Conservation (phyloP, 2,329 filamentous ascomycete species). For the Pestalotiopsis sp. region DNA sequence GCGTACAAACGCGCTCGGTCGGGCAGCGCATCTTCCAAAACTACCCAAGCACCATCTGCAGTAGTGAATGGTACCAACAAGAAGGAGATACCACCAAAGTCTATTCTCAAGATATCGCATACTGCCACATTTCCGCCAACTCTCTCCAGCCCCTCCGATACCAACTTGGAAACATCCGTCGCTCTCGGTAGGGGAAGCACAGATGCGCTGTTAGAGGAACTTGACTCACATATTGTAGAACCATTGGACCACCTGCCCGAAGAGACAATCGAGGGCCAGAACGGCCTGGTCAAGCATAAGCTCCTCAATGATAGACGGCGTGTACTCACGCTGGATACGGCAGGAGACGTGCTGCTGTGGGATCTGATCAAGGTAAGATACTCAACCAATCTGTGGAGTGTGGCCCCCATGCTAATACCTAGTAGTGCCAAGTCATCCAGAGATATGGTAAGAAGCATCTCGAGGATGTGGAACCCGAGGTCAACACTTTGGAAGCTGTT, state of each 20-base stretch:
- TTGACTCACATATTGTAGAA: conserved; percentile 51
- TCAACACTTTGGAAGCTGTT: conserved; percentile 87
- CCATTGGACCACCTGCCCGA: conserved; percentile 71
- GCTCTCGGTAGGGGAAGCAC: conserved; percentile 58
- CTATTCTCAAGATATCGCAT: conserved; percentile 81
- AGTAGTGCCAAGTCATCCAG: conserved; percentile 79
- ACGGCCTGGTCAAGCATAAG: conserved; percentile 91
- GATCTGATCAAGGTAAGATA: conserved; percentile 77
- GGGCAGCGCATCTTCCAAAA: conserved; percentile 39
- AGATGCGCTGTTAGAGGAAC: conserved; percentile 52
- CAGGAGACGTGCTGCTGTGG: conserved; percentile 93
- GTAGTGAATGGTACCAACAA: conserved; percentile 40
- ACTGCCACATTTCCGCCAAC: conserved; percentile 74
- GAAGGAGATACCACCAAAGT: conserved; percentile 74
- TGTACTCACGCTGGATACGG: conserved; percentile 90
- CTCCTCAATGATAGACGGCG: conserved; percentile 88
- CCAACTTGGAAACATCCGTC: conserved; percentile 41
- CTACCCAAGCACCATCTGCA: conserved; percentile 33
- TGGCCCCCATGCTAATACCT: background rate
- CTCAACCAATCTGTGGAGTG: background rate
- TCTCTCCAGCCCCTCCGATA: conserved; percentile 56
- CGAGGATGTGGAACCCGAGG: conserved; percentile 84
- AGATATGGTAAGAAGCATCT: conserved; percentile 95
- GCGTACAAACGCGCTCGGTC: conserved; percentile 50
- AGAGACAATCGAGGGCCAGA: conserved; percentile 91